Base-by-base conservation (phyloP, 306 rosid species). In the Mimosa pudica region DNA sequence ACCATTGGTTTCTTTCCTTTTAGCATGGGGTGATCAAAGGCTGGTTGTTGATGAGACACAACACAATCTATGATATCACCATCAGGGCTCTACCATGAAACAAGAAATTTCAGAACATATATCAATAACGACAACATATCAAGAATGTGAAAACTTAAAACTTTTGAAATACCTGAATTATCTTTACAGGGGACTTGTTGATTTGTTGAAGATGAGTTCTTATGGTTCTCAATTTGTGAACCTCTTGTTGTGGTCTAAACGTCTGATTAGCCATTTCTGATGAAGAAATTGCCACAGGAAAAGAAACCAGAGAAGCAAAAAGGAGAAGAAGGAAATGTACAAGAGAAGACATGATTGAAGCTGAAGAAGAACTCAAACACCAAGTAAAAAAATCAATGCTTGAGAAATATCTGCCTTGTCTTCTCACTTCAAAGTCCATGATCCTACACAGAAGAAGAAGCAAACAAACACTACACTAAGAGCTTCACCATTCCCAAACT, bases 41-140 rank as follows among this genome's bases (percentile, higher is more conserved):
- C 98, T n/a, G 94, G 96, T 83, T 96, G 99, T 7, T 69, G 82
- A 79, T 91, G 94, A 83, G 98, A 89, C 4, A 38, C 68, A 62
- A 96, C 96, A 65, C 99, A 96, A 42, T 96, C 98, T 79, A 96
- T 93, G 30, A 89, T 64, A 86, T 96, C 99, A 65, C 99, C 99
- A 5, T 93, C 99, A 54, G 97, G 91, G 84, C 97, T 90, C 97
- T 92, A 74, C 72, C 77, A 41, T 54, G 9, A 17, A 13, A 58
- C 35, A 14, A 2, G 13, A 42, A 60, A 6, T 20, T 46, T 38
- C 17, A 75, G 49, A 18, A 18, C 10, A 51, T 17, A 44, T 51
- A 51, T 13, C 20, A n/a, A 52, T 2, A n/a, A 6, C 17, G 30
- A 77, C 65, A 71, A 82, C 80, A 88, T 71, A 49, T 83, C 68